These are phyloP conservation scores for Trifolium pratense DNA, from an alignment of 306 rosid genomes.

Conservation along the genomic window DNA sequence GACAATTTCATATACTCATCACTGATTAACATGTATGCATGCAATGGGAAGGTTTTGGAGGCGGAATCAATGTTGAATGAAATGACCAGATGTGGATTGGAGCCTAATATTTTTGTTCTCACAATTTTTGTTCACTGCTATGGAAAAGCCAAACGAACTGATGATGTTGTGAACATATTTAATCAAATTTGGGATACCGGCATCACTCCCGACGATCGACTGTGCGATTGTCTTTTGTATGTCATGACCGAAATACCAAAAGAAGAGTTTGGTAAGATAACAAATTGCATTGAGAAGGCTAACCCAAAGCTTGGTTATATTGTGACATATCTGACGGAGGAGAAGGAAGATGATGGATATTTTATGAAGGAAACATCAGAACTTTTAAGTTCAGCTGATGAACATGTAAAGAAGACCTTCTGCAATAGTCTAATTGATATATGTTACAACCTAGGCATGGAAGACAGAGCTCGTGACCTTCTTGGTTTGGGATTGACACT, in stretches of 20 bases:
- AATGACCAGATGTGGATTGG: slow-evolving; percentile 68
- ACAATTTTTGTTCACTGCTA: slow-evolving; percentile 91
- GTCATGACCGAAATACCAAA: slow-evolving; percentile 71
- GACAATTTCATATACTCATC: slow-evolving; percentile 79
- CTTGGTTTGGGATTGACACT: slow-evolving; percentile 66
- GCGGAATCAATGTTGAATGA: slow-evolving; percentile 74
- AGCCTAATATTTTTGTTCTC: slow-evolving; percentile 74
- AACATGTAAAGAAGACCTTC: slow-evolving; percentile 70
- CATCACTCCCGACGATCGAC: slow-evolving; percentile 72
- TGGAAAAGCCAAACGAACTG: slow-evolving; percentile 74
- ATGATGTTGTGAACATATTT: slow-evolving; percentile 80
- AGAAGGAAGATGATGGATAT: slow-evolving; percentile 44
- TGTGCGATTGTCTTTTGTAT: slow-evolving; percentile 76
- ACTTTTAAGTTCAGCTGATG: slow-evolving; percentile 54
- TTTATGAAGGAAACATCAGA: slow-evolving; percentile 66
- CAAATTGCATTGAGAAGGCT: slow-evolving; percentile 67
- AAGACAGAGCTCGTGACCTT: slow-evolving; percentile 67
- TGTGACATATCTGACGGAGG: slow-evolving; percentile 61
- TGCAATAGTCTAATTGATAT: slow-evolving; percentile 89
- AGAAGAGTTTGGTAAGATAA: slow-evolving; percentile 68
- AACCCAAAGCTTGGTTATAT: slow-evolving; percentile 69
- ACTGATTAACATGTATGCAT: slow-evolving; percentile 77
- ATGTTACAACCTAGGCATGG: slow-evolving; percentile 62
- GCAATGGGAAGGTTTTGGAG: slow-evolving; percentile 66
- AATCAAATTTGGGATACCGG: slow-evolving; percentile 59